Base-by-base conservation (phyloP, 345 rosid species). In the Rhodamnia argentea region DNA sequence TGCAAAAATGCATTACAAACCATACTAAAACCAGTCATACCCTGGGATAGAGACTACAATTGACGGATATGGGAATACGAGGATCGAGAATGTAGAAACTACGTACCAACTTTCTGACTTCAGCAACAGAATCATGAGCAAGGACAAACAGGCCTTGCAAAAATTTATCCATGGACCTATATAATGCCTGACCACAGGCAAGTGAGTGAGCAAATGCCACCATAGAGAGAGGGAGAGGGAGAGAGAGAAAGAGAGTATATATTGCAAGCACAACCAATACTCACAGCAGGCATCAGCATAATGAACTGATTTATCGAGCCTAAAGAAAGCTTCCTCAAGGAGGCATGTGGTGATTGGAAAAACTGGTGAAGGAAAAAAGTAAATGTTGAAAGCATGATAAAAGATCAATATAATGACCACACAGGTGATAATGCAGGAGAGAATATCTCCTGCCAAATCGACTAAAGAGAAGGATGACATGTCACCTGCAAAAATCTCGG, bases 211-310 rank as follows among this genome's bases (percentile, higher is more conserved):
- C 14, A 32, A 70, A 70, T 70, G 78, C 78, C 47, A 4, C 78
- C 6, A 5, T 18, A 3, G 22, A 10, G 2, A 9, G 5, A 9
- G 76, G 11, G 23, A 15, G 42, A 18, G 56, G 5, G 54, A 18
- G 9, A 54, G 24, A 20, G 9, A 9, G 42, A 16, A 5, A 16
- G 10, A 6, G 56, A 53, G 22, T 16, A 53, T 55, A 55, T 55
- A 70, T 16, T 0, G 12, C 24, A 32, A 32, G 83, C 24, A 60
- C 7, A 18, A 54, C 76, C 20, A 64, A 87, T 86, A 94, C 99
- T 94, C 90, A 96, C 99, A 83, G 98, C 92, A 84, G 99, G 99
- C 99, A 97, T 96, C 90, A 94, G 87, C 93, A 95, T 94, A 84
- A 97, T 90, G 89, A 90, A 97, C 84, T 96, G 96, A 90, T 97